Evolutionary conservation across 1,284 basidiomycete genomes (phyloP), one percentile per base, ranked within the genome.

Genomic region (Papiliotrema terrestris): DNA sequence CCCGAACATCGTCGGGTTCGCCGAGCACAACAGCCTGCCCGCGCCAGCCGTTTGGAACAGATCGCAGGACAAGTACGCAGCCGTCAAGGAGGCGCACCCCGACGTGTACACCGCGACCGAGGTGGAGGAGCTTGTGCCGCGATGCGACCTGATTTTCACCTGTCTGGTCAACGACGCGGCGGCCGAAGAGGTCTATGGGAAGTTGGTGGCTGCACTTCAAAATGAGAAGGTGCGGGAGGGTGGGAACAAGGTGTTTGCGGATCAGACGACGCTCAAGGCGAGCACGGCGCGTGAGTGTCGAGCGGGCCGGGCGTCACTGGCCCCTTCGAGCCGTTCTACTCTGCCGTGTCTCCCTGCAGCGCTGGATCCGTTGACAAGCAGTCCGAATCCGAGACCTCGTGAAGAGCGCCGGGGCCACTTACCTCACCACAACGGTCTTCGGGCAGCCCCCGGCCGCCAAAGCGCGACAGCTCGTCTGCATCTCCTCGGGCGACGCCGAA

Each of bases 121-220:
- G 6, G 45, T 63, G 8, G 47, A 57, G n/a, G 55, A 59, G 25
- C 58, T 71, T 11, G 55, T 67, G 17, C 47, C 58, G 22, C 42
- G 47, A 19, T 58, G 60, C 35, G 57, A 69, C 46, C 39, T 66
- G 8, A 53, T 68, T 6, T 69, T 70, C 58, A 58, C 61, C 11
- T 59, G 57, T 44, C 52, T 73, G 20, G 59, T 68, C 45, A 68
- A 73, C 55, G 71, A 73, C 48, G 48, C 61, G 19, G 71, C 61
- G 23, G 57, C 58, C 6, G 48, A 61, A 36, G 67, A 63, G 8
- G 59, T 68, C 14, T 67, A 61, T 32, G 43, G 22, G 1, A 54
- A 59, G 45, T 32, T 70, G 19, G 46, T 63, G 15, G 32, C 20
- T 8, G 55, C 43, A 11, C 44, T 54, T 3, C 55, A 57, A 43